Evolutionary conservation across 306 rosid genomes (phyloP), one percentile per base, ranked within the genome.

Genomic region (Lathyrus tuberosus): DNA sequence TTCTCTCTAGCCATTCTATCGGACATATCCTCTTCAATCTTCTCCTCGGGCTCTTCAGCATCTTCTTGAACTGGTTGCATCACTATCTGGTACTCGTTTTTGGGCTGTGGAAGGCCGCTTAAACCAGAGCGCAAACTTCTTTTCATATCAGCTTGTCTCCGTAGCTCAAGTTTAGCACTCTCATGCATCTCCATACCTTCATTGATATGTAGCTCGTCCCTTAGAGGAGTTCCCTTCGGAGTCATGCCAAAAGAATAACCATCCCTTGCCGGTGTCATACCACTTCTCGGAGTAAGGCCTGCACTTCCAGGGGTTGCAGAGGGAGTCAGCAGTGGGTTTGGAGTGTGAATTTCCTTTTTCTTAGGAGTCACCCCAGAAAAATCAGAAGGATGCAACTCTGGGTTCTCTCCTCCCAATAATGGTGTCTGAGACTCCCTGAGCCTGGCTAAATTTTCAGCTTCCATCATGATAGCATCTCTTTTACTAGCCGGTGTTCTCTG

Each of bases 311-410:
- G 98, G 48, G 98, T 92, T 58, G 95, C 88, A 65, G 91, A 84
- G 73, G 98, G 98, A 42, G 98, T 92, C 75, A 89, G 71, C 86
- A 92, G 85, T 2, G 88, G 87, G 70, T 92, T 87, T 70, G 96
- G 98, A 12, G 95, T 92, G 70, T 81, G 95, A 62, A 86, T 83
- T 77, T 89, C 98, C 71, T 65, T 86, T 81, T 71, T 89, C 78
- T 86, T 92, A 44, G 98, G 98, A 79, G 98, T 92, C 71, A 92
- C 98, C 49, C 98, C 98, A 46, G 96, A 92, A 82, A 92, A 92
- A 76, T 92, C 96, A 13, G 98, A 89, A 67, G 96, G 98, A 76
- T 92, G 95, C 79, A 92, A 81, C 78, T 92, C 96, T 4, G 96
- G 98, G 72, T 92, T 92, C 14, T 89, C 92, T 78, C 98, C 98